Base-by-base conservation (phyloP, 1,284 basidiomycete species). In the Moesziomyces aphidis region DNA sequence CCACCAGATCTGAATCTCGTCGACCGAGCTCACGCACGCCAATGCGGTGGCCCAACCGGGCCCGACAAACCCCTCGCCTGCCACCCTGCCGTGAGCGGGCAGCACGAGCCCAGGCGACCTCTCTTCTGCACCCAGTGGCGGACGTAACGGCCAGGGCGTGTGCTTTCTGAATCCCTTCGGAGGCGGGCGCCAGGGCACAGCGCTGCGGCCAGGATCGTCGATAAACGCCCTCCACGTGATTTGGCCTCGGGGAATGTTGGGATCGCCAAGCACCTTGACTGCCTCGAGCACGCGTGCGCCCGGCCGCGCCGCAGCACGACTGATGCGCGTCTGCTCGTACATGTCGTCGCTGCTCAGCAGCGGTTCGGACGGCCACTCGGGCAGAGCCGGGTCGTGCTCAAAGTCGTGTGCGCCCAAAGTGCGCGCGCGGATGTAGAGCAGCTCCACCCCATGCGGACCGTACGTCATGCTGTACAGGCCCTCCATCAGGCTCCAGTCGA, bases 1-100 rank as follows among this genome's bases (percentile, higher is more conserved):
- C 77, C 77, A 79, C 69, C 76, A 77, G n/a, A 79, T 63, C 61
- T 70, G 66, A 17, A 79, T 64, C 55, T 79, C 75, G 49, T 79
- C 75, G 24, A 66, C 50, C 21, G 56, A 68, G 17, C 62, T 64
- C 39, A 76, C 55, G 42, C 68, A 66, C 4, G 73, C 73, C 42
- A 74, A 57, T 13, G 72, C 68, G 1, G 64, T 68, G 5, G 66
- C 64, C 77, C 77, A 79, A 1, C 70, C 71, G 4, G 72, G 56
- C 0, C 64, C 68, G 2, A 58, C 64, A 45, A 77, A 79, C n/a
- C 77, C 72, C 52, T 70, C 66, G 10, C 59, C 73, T 5, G 77
- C 76, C 8, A 79, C 67, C 19, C 77, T 44, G 3, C 77, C 77
- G 36, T 75, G 73, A 6, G 72, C 77, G 1, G 60, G 63, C n/a